These are phyloP conservation scores for Graphilbum ipis-grandicollis DNA, from an alignment of 2,329 filamentous ascomycete species.

Conservation along the genomic window DNA sequence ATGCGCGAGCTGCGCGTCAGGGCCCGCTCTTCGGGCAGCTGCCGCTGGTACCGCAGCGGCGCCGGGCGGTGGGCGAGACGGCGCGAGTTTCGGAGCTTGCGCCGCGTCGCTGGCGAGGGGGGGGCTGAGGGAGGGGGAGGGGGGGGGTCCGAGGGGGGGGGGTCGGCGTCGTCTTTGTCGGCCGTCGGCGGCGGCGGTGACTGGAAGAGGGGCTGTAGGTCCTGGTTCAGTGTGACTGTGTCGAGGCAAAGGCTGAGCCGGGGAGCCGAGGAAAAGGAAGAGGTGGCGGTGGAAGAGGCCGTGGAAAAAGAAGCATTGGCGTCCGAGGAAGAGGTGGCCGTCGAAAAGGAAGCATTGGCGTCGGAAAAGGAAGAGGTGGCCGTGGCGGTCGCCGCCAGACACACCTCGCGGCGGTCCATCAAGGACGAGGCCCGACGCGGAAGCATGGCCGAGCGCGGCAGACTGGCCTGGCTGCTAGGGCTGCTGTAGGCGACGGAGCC, in stretches of 20 bases:
- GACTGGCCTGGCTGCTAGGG: neutral
- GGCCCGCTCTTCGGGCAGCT: conserved; percentile 3
- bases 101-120: conserved; percentile 2
- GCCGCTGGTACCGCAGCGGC: conserved; percentile 6
- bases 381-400: neutral
- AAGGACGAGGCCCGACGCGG: neutral
- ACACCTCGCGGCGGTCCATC: neutral
- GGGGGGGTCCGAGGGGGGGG: too few relatives aligned
- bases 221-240: neutral
- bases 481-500: neutral
- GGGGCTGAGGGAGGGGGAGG: neutral
- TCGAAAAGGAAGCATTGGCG: too few relatives aligned
- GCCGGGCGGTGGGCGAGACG: conserved; percentile 3
- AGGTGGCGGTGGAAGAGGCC: too few relatives aligned
- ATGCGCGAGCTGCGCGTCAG: conserved; percentile 3
- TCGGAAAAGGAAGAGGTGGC: too few relatives aligned
- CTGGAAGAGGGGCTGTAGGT: conserved; percentile 1
- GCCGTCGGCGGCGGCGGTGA: neutral
- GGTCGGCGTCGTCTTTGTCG: too few relatives aligned
- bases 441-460: neutral
- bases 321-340: too few relatives aligned
- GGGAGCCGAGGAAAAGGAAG: neutral
- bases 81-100: conserved; percentile 3
- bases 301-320: too few relatives aligned
- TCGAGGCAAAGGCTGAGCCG: conserved; percentile 8